Evolutionary conservation across 1,139 yeast species (phyloP), one percentile per base, ranked within the genome.

Genomic region (Pichia inconspicua): DNA sequence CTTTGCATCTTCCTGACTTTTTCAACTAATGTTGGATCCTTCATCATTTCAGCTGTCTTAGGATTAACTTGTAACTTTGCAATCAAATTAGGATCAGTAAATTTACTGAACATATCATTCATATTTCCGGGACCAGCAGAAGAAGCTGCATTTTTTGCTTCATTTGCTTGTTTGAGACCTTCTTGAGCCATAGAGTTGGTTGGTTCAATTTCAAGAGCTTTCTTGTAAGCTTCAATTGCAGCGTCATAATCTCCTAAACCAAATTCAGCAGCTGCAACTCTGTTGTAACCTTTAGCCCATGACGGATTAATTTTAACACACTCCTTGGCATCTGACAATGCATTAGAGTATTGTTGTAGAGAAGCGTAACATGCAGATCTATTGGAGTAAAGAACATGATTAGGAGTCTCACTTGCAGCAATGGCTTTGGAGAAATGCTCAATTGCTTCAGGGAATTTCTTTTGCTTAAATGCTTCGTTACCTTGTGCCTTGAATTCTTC

Each of bases 201-300:
- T 25, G 95, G 75, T 58, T 94, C 98, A 56, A 89, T 68, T 62
- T 84, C 85, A 56, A 94, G 71, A 5, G 97, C 96, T 65, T 84
- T 82, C 55, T 82, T 74, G 67, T 89, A 94, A 36, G 85, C 75
- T 43, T 69, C 69, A 58, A 79, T 78, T 40, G 94, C 84, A 38
- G 75, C 84, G 39, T 82, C 88, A 51, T 81, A 74, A 54, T 86
- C 78, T 22, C 90, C 90, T 54, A 85, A 73, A 15, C 98, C 98
- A 60, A 75, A 84, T 49, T 84, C 80, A 34, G 98, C 98, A 56
- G 97, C 92, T 49, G 89, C 99, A 45, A 86, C 84, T 69, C 99
- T 84, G 62, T 82, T 84, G 73, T 84, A 86, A 44, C 97, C 98
- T 68, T 92, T 92, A 22, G 96, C 89, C 97, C 97, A 92, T 3